These are phyloP conservation scores for Nicotiana otophora DNA, from an alignment of 257 asterid species.

Conservation along the genomic window DNA sequence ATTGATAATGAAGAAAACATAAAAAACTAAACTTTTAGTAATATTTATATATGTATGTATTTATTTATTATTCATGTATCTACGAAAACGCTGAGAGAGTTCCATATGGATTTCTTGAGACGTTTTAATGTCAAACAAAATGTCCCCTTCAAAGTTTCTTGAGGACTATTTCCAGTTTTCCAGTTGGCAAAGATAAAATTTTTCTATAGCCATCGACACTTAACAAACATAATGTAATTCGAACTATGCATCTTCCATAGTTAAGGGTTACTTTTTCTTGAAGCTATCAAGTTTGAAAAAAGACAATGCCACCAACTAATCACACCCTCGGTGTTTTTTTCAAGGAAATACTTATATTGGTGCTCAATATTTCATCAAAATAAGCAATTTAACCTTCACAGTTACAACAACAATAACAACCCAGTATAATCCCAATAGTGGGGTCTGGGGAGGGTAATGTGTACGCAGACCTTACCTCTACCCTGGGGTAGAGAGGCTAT, in stretches of 20 bases:
- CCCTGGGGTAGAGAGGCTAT: no score
- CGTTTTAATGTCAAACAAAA: not conserved
- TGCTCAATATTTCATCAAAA: not conserved
- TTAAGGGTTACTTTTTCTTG: not conserved
- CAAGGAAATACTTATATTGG: not conserved
- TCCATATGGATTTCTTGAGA: not conserved
- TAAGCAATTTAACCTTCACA: not conserved
- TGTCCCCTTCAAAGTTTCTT: conserved; percentile 4
- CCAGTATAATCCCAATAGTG: no score
- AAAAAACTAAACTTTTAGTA: not conserved
- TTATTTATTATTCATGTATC: not conserved
- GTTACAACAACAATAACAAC: no score
- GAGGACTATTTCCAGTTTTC: not conserved
- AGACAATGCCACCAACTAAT: not conserved
- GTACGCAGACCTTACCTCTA: no score
- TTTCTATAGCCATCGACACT: not conserved
- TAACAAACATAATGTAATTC: not conserved
- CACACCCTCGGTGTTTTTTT: not conserved
- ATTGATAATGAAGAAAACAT: not conserved
- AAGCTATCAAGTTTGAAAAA: not conserved
- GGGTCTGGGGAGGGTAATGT: no score
- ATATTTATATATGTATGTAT: not conserved
- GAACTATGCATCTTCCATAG: not conserved
- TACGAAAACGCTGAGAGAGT: not conserved
- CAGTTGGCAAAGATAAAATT: not conserved